phyloP scores from a whole-genome alignment of 768 basidiomycete species.

The Auricularia sp. region DNA sequence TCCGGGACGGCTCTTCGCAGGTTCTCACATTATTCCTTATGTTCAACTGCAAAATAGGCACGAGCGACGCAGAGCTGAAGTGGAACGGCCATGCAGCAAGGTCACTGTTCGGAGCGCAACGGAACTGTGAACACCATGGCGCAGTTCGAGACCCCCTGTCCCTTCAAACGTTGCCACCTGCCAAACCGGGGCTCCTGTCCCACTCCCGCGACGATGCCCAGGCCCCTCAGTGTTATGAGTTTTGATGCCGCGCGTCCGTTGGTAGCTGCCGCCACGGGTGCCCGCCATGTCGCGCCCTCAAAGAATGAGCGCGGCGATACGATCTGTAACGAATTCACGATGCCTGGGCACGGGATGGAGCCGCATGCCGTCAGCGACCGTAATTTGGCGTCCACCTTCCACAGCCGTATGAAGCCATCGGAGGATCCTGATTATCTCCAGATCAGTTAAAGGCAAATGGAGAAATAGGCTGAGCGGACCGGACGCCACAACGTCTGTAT shows the following conservation, averaged over 20 bases:
- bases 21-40: not conserved
- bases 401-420: slow-evolving; percentile 83
- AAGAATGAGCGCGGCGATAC: slow-evolving; percentile 39
- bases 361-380: slow-evolving; percentile 65
- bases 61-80: not conserved
- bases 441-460: not conserved
- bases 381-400: slow-evolving; percentile 76
- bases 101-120: not conserved
- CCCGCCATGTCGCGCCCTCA: slow-evolving; percentile 36
- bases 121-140: slow-evolving; percentile 52
- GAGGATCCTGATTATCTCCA: slow-evolving; percentile 61
- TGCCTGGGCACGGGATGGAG: slow-evolving; percentile 57
- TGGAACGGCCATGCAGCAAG: not conserved
- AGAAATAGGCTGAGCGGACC: slow-evolving; percentile 38
- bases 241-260: not conserved
- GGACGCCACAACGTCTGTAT: slow-evolving; percentile 85
- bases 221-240: slow-evolving; percentile 5
- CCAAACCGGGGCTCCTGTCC: slow-evolving; percentile 87
- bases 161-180: slow-evolving; percentile 75
- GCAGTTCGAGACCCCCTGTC: slow-evolving; percentile 61
- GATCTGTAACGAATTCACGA: slow-evolving; percentile 87
- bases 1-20: too few species aligned
- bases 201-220: slow-evolving; percentile 58
- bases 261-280: slow-evolving; percentile 11
- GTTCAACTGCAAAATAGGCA: not conserved